phyloP scores from a whole-genome alignment of 306 rosid species.

The Pyrus bretschneideri region DNA sequence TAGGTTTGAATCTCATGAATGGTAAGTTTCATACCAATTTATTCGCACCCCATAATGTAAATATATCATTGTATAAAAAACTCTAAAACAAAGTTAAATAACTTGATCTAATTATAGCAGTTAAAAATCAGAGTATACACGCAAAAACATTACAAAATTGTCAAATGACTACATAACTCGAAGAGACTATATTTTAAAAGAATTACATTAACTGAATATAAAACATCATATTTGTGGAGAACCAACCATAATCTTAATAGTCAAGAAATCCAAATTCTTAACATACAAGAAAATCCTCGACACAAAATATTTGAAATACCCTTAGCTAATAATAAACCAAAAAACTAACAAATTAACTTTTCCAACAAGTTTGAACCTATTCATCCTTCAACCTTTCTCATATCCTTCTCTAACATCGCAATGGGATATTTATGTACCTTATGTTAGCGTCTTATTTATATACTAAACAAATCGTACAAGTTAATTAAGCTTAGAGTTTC shows the following conservation, averaged over 20 bases:
- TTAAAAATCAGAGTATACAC: no score
- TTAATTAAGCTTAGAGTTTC: constrained; percentile 3
- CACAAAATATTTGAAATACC: background rate
- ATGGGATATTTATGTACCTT: background rate
- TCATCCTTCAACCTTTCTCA: background rate
- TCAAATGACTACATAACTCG: background rate
- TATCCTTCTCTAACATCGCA: background rate
- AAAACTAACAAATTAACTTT: background rate
- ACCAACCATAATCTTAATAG: background rate
- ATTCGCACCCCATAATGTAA: background rate
- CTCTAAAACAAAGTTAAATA: no score
- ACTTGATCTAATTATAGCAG: background rate
- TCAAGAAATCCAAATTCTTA: background rate
- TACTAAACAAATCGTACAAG: constrained; percentile 1
- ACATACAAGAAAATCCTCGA: background rate
- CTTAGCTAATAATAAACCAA: background rate
- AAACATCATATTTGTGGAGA: background rate
- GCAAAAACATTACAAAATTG: background rate
- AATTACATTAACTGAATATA: background rate
- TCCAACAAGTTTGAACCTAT: background rate
- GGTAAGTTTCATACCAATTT: background rate
- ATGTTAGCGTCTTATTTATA: background rate
- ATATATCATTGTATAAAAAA: background rate
- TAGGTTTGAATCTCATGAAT: background rate
- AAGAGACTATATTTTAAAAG: background rate